phyloP scores from a whole-genome alignment of 2,329 filamentous ascomycete genomes.

The Aspergillus quadricinctus region DNA sequence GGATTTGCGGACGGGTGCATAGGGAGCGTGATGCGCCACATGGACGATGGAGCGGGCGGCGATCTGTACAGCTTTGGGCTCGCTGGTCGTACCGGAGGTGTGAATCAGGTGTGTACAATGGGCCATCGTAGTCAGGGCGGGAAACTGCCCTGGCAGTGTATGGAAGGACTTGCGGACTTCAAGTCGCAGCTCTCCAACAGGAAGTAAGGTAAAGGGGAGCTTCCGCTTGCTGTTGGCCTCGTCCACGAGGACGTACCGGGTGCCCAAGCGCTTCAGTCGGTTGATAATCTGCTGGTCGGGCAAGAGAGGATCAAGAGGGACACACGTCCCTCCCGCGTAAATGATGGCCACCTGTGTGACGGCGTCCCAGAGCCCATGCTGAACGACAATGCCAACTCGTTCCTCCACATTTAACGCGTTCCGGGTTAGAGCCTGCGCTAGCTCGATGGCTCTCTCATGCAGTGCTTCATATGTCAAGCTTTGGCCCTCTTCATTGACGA shows the following conservation, averaged over 20 bases:
- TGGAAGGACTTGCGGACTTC: too few relatives aligned
- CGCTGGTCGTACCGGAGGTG: slow-evolving; percentile 19
- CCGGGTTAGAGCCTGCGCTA: neutral
- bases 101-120: slow-evolving; percentile 14
- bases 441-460: too few relatives aligned
- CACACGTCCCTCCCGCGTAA: slow-evolving; percentile 19
- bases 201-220: too few relatives aligned
- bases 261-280: slow-evolving; percentile 7
- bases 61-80: slow-evolving; percentile 23
- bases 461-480: too few relatives aligned
- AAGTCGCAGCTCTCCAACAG: too few relatives aligned
- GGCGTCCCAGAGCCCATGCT: slow-evolving; percentile 14
- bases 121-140: too few relatives aligned
- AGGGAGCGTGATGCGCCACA: slow-evolving; percentile 15
- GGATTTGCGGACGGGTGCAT: slow-evolving; percentile 7
- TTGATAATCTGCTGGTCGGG: slow-evolving; percentile 15
- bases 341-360: slow-evolving; percentile 21
- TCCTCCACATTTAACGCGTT: slow-evolving; percentile 2
- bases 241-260: slow-evolving; percentile 8
- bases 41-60: slow-evolving; percentile 15
- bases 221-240: slow-evolving; percentile 5
- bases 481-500: too few relatives aligned
- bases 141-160: too few relatives aligned
- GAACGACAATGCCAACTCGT: slow-evolving; percentile 17
- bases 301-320: slow-evolving; percentile 17